Percentiles rank a stretch among this genome's conserved stretches.
Conservation (phyloP, 352 stramenopile species). For the Pelagophyceae sp. region DNA sequence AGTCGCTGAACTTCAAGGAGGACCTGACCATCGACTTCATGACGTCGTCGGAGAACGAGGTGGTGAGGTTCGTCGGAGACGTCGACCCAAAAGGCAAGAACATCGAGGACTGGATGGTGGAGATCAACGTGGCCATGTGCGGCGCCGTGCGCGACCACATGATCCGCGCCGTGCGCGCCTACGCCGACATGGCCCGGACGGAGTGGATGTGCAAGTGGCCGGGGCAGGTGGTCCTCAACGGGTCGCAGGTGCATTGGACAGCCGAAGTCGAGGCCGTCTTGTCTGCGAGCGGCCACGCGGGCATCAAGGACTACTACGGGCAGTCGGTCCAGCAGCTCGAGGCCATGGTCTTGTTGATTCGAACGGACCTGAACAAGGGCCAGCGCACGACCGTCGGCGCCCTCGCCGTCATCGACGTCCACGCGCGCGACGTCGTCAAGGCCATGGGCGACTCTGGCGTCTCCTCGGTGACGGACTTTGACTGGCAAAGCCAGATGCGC, state of each 20-base stretch:
- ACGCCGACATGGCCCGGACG: slow-evolving; percentile 69
- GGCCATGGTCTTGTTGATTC: slow-evolving; percentile 68
- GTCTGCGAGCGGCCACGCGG: slow-evolving; percentile 58
- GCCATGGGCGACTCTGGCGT: slow-evolving; percentile 69
- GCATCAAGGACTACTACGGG: slow-evolving; percentile 78
- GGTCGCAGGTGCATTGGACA: slow-evolving; percentile 87
- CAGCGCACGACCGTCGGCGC: slow-evolving; percentile 79
- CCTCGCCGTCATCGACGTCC: slow-evolving; percentile 85
- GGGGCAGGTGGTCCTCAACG: slow-evolving; percentile 81
- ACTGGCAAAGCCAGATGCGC: slow-evolving; percentile 79
- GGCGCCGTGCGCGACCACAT: slow-evolving; percentile 77
- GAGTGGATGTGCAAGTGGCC: slow-evolving; percentile 90
- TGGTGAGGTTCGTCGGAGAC: slow-evolving; percentile 59
- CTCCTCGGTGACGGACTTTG: slow-evolving; percentile 76
- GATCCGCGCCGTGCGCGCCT: slow-evolving; percentile 77
- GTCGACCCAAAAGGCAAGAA: slow-evolving; percentile 85
- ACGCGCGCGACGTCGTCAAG: slow-evolving; percentile 80
- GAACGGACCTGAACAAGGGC: slow-evolving; percentile 70
- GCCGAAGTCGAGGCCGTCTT: slow-evolving; percentile 80
- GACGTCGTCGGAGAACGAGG: slow-evolving; percentile 73
- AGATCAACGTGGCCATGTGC: slow-evolving; percentile 78
- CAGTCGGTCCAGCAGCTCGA: slow-evolving; percentile 73
- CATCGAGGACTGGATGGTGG: slow-evolving; percentile 89
- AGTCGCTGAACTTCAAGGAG: slow-evolving; percentile 74
- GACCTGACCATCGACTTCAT: slow-evolving; percentile 79